Percentiles rank a stretch among this genome's conserved stretches.
phyloP scores from a whole-genome alignment of 805 yeast species.

The Groenewaldozyma tartarivorans region DNA sequence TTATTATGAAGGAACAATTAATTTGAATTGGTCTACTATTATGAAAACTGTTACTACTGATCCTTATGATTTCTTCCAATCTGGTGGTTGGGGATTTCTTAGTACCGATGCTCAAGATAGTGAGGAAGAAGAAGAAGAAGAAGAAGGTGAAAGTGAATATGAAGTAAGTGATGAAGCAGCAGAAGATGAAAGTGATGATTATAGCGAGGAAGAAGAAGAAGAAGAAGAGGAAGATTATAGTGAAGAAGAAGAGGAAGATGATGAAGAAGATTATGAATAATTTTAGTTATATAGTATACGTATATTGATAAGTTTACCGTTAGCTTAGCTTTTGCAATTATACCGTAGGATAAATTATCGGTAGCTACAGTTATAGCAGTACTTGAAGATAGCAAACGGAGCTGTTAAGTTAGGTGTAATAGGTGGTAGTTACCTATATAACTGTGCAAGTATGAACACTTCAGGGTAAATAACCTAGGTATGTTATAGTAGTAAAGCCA shows the following conservation, averaged over 20 bases:
- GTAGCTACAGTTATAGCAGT: no score
- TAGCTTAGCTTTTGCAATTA: no score
- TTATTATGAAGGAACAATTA: constrained; percentile 86
- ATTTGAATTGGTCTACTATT: constrained; percentile 89
- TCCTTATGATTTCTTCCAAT: constrained; percentile 83
- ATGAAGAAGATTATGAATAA: neutral
- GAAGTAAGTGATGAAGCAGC: constrained; percentile 54
- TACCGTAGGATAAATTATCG: no score
- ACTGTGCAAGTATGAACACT: no score
- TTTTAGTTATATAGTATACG: no score
- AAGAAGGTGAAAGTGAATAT: constrained; percentile 53
- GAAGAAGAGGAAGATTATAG: constrained; percentile 17
- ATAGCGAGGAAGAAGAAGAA: constrained; percentile 27
- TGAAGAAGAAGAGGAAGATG: neutral
- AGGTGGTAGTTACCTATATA: no score
- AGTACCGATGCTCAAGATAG: constrained; percentile 85
- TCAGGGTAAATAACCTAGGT: no score
- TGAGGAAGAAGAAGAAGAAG: constrained; percentile 64
- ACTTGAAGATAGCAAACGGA: no score
- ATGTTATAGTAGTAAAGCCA: no score
- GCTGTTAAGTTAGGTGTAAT: no score
- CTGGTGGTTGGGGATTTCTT: constrained; percentile 95
- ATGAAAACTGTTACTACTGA: constrained; percentile 90
- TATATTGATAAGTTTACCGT: no score
- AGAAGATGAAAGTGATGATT: constrained; percentile 35